Evolutionary conservation across 2,329 filamentous ascomycete species (phyloP), one percentile per base, ranked within the genome.

Genomic region (Aphanoascus verrucosus): DNA sequence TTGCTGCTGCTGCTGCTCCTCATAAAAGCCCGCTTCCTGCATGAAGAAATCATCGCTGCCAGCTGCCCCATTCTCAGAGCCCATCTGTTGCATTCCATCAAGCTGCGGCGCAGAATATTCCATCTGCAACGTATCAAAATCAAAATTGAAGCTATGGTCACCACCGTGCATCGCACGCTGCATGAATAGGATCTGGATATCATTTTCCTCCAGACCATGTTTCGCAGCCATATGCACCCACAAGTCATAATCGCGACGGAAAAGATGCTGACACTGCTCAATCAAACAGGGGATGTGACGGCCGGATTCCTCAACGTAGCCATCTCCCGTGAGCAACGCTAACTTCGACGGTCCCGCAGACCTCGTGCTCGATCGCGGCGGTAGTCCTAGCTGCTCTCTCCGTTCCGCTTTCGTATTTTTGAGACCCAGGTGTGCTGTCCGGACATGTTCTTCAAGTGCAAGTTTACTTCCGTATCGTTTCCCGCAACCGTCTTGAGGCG

Each of bases 361-460:
- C 46, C 42, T 56, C n/a, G 49, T 9, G 44, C 28, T 50, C 17
- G 28, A n/a, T 12, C 11, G 32, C 15, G 41, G 17, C n/a, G 37
- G 42, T 52, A 9, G 61, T 19, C n/a, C 67, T 62, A 42, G 60
- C 37, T 67, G 65, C 47, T 69, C 64, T 23, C 67, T 65, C 28
- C 65, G 66, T 54, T 65, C 65, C 56, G 68, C 65, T 63, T 71
- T 71, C 58, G 68, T 64, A 58, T 73, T 71, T 59, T 62, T 69
- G 19, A 80, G 70, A n/a, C 83, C 81, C 23, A 95, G 73, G 66
- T 97, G 91, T 19, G 87, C 79, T 46, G 85, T 88, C 17, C 87
- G 83, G 43, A 96, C 77, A 65, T 97, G 91, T 59, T 93, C 85
- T 66, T 91, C 86, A 0, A 96, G 77, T 31, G 82, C 82, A 15